These are phyloP conservation scores for Trypanosoma lewisi DNA, from an alignment of 208 protist genomes.

Conservation along the genomic window DNA sequence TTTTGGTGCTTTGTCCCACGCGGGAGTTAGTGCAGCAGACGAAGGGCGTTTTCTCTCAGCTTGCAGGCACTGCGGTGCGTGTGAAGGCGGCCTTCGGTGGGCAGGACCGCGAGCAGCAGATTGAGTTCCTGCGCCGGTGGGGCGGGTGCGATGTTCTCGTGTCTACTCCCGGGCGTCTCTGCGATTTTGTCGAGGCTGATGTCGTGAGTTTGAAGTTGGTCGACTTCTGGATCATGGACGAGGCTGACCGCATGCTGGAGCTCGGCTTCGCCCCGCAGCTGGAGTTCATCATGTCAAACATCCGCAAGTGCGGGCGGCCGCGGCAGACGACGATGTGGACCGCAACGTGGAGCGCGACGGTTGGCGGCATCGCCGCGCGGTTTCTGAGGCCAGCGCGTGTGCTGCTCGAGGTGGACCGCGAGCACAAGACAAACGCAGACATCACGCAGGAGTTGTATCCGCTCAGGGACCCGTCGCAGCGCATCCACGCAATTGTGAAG, in stretches of 20 bases:
- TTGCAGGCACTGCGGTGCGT: conserved; percentile 63
- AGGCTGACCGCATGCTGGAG: conserved; percentile 96
- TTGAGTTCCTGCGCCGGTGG: conserved; percentile 65
- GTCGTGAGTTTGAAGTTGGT: conserved; percentile 65
- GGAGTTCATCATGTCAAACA: conserved; percentile 86
- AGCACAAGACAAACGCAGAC: conserved; percentile 51
- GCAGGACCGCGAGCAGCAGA: conserved; percentile 76
- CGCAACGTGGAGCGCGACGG: conserved; percentile 48
- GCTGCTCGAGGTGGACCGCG: conserved; percentile 64
- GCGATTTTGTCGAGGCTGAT: conserved; percentile 40
- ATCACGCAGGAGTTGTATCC: conserved; percentile 64
- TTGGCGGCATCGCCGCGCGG: conserved; percentile 60
- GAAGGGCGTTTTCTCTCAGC: conserved; percentile 82
- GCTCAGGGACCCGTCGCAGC: conserved; percentile 39
- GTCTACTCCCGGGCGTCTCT: conserved; percentile 77
- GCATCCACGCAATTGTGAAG: conserved; percentile 43
- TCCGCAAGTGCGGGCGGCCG: conserved; percentile 51
- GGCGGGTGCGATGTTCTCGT: conserved; percentile 91
- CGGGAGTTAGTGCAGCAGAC: conserved; percentile 96
- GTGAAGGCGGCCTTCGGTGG: conserved; percentile 89
- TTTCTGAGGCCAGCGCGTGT: conserved; percentile 74
- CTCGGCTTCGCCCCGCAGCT: conserved; percentile 45
- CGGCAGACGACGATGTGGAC: conserved; percentile 94
- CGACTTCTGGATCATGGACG: conserved; percentile 93
- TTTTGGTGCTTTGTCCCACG: conserved; percentile 96